These are phyloP conservation scores for Lenwebbia sp. DNA, from an alignment of 345 rosid species.

Conservation along the genomic window DNA sequence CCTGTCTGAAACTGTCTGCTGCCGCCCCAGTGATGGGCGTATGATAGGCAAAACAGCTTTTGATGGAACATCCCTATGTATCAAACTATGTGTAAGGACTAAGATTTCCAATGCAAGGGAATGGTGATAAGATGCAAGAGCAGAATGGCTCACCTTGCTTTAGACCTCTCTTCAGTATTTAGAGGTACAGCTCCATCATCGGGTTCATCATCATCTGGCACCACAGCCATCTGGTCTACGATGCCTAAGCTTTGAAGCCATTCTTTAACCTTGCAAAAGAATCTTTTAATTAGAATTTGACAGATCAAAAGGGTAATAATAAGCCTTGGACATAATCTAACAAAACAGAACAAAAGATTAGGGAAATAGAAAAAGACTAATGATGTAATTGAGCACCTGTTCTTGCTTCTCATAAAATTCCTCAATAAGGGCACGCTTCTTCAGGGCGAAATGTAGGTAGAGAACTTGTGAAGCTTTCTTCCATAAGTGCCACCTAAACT, in stretches of 20 bases:
- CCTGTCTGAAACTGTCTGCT: conserved; percentile 49
- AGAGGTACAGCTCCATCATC: conserved; percentile 81
- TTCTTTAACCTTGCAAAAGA: conserved; percentile 55
- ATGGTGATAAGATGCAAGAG: neutral
- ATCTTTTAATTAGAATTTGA: neutral
- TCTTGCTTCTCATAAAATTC: conserved; percentile 88
- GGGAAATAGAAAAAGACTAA: neutral
- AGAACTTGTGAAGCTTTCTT: conserved; percentile 98
- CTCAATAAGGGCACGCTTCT: conserved; percentile 65
- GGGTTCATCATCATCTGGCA: conserved; percentile 86
- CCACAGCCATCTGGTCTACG: conserved; percentile 51
- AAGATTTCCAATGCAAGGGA: neutral
- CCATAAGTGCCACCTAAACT: conserved; percentile 77
- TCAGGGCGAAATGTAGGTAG: conserved; percentile 67
- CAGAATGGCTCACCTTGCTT: conserved; percentile 39
- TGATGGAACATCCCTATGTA: conserved; percentile 66
- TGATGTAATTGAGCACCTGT: conserved; percentile 28
- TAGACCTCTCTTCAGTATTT: conserved; percentile 51
- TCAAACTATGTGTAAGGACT: neutral
- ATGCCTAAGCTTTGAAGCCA: conserved; percentile 89
- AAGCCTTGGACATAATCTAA: neutral
- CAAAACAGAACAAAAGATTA: neutral
- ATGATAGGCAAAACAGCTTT: conserved; percentile 65
- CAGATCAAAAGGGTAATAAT: neutral
- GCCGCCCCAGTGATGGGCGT: conserved; percentile 58